A percentile compares a stretch with the other conserved stretches of the same genome.
These are phyloP conservation scores for Zelopaecilomyces penicillatus DNA, from an alignment of 2,329 filamentous ascomycete genomes.

Conservation along the genomic window DNA sequence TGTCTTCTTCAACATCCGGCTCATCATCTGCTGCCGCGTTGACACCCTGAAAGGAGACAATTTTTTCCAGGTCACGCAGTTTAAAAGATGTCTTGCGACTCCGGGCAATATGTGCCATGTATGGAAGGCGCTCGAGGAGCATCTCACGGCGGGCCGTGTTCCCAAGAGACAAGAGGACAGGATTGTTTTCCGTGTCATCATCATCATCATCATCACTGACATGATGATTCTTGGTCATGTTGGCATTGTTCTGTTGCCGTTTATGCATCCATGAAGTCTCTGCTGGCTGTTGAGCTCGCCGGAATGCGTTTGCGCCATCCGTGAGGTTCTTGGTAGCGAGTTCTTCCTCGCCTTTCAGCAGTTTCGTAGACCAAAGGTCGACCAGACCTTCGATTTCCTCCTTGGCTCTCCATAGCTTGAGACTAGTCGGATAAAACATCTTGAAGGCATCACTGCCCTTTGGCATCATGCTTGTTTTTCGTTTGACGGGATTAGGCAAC, in stretches of 20 bases:
- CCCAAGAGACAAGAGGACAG: constrained; percentile 49
- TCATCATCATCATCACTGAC: constrained; percentile 10
- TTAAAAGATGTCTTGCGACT: constrained; percentile 31
- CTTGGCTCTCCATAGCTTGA: constrained; percentile 73
- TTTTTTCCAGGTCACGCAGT: constrained; percentile 55
- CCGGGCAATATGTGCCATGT: constrained; percentile 61
- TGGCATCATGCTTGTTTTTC: constrained; percentile 40
- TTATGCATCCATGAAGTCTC: constrained; percentile 28
- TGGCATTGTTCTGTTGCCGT: constrained; percentile 19
- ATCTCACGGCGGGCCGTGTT: constrained; percentile 63
- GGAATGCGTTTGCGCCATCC: constrained; percentile 41
- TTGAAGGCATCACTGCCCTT: constrained; percentile 58
- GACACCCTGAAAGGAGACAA: constrained; percentile 59
- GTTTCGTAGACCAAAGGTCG: constrained; percentile 56
- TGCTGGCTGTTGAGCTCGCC: constrained; percentile 28
- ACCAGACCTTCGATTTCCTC: constrained; percentile 74
- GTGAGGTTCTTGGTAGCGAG: constrained; percentile 30
- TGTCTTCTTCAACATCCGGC: constrained; percentile 37
- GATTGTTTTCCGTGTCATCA: constrained; percentile 9
- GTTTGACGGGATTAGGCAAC: constrained; percentile 77
- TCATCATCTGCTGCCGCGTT: constrained; percentile 38
- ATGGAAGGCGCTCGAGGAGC: constrained; percentile 79
- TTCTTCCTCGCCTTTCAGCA: constrained; percentile 46
- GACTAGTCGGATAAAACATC: constrained; percentile 85
- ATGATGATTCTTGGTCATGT: constrained; percentile 9